Conservation (phyloP, 805 yeast genomes). For the Kregervanrija fluxuum region DNA sequence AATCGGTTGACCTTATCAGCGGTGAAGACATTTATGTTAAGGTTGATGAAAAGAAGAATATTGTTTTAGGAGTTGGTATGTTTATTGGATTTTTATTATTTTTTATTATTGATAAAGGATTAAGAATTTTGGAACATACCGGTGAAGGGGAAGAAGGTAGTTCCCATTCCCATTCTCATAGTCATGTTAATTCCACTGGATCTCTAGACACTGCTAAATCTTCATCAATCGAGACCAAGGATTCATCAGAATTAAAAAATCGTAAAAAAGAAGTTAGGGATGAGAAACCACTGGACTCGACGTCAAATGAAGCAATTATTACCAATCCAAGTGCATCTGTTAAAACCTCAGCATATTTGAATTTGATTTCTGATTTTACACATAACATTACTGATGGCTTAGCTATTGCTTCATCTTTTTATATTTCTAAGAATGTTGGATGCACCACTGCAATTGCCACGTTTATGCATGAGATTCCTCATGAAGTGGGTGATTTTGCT, state of each 20-base stretch:
- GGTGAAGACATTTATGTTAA: slow-evolving; percentile 24
- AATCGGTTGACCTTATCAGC: slow-evolving; percentile 31
- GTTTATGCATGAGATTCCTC: slow-evolving; percentile 73
- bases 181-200: slow-evolving; percentile 4
- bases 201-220: slow-evolving; percentile 6
- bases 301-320: slow-evolving; percentile 21
- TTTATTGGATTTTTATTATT: slow-evolving; percentile 56
- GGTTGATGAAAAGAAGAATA: slow-evolving; percentile 44
- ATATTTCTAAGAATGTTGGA: slow-evolving; percentile 51
- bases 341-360: slow-evolving; percentile 53
- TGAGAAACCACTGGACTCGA: slow-evolving; percentile 13
- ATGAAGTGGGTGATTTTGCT: slow-evolving; percentile 77
- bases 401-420: slow-evolving; percentile 66
- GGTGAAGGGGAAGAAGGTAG: slow-evolving; percentile 32
- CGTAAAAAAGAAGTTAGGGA: slow-evolving; percentile 14
- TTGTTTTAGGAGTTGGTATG: slow-evolving; percentile 45
- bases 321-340: slow-evolving; percentile 30
- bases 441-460: slow-evolving; percentile 65
- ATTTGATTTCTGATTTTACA: slow-evolving; percentile 60
- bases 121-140: slow-evolving; percentile 42
- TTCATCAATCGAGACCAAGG: slow-evolving; percentile 12
- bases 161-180: slow-evolving; percentile 32
- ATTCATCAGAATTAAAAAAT: slow-evolving; percentile 11
- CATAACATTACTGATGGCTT: slow-evolving; percentile 77
- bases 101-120: slow-evolving; percentile 52